Evolutionary conservation across 768 basidiomycete genomes (phyloP).

Genomic region (Xerocomellus dryophilus): DNA sequence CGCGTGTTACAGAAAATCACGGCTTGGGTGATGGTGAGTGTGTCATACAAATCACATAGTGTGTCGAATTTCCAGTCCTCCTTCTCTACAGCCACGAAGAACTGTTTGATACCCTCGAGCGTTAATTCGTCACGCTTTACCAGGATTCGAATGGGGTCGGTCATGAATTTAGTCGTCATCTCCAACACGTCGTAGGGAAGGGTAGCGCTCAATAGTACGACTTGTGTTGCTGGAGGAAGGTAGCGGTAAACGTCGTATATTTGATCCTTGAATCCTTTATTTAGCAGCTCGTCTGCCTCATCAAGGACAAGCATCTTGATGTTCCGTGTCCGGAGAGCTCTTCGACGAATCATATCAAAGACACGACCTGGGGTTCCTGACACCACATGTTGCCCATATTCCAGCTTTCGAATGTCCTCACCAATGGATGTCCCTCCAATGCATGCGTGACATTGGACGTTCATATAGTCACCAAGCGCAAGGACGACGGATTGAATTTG

Average conservation of each 20-base stretch:
- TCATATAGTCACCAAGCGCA: conserved; percentile 98
- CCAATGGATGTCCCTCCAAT: conserved; percentile 97
- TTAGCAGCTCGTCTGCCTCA: conserved; percentile 93
- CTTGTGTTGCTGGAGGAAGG: conserved; percentile 95
- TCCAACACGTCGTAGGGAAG: conserved; percentile 96
- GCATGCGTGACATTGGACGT: conserved; percentile 97
- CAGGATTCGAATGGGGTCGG: conserved; percentile 95
- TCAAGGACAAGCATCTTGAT: conserved; percentile 98
- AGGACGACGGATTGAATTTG: conserved; percentile 98
- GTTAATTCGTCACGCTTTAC: conserved; percentile 99
- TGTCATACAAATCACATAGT: conserved; percentile 95
- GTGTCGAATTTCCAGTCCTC: conserved; percentile 99
- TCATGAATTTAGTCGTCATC: conserved; percentile 99
- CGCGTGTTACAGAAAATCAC: conserved; percentile 99
- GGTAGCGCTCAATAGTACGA: conserved; percentile 93
- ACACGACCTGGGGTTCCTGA: conserved; percentile 97
- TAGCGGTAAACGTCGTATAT: conserved; percentile 99
- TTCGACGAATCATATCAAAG: conserved; percentile 97
- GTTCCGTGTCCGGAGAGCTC: conserved; percentile 89
- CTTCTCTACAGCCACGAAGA: conserved; percentile 98
- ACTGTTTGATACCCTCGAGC: conserved; percentile 93
- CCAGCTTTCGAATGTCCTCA: conserved; percentile 95
- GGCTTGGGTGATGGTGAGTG: conserved; percentile 97
- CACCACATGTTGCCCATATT: conserved; percentile 96
- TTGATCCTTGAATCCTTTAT: conserved; percentile 99